Evolutionary conservation across 108 stramenopile species (phyloP).

Genomic region (Mediolabrus comicus): DNA sequence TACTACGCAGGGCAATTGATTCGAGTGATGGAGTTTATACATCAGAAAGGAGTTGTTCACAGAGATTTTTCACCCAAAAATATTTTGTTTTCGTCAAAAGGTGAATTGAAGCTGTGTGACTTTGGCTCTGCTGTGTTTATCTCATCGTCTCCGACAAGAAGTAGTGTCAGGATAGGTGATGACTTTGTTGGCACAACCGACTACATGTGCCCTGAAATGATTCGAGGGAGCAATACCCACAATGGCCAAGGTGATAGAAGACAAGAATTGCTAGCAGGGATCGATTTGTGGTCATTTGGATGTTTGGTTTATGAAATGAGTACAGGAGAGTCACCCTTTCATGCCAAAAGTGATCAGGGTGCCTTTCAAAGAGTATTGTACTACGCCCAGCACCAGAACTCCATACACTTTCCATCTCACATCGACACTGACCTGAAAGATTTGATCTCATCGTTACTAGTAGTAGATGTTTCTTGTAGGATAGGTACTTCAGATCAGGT

Average conservation of each 20-base stretch:
- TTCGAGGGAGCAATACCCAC: conserved; percentile 12
- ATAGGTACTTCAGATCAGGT: conserved; percentile 20
- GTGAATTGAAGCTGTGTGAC: conserved; percentile 32
- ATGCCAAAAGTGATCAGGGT: conserved; percentile 28
- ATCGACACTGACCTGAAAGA: background rate
- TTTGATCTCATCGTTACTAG: conserved; percentile 14
- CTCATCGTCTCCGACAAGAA: background rate
- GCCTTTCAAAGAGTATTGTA: conserved; percentile 29
- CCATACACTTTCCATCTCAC: conserved; percentile 5
- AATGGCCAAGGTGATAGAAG: background rate
- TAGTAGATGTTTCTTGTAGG: background rate
- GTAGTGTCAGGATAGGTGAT: background rate
- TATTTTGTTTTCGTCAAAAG: conserved; percentile 26
- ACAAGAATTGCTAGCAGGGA: background rate
- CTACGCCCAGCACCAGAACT: conserved; percentile 12
- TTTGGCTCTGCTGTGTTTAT: conserved; percentile 39
- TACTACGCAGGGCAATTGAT: conserved; percentile 40
- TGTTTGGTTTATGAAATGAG: conserved; percentile 44
- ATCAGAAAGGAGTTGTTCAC: conserved; percentile 36
- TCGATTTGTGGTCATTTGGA: conserved; percentile 52
- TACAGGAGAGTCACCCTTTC: conserved; percentile 42
- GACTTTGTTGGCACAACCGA: conserved; percentile 40
- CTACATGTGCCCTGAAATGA: conserved; percentile 45
- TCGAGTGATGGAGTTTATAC: conserved; percentile 30
- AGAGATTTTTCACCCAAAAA: conserved; percentile 44